phyloP scores from a whole-genome alignment of 1,284 basidiomycete genomes.

The Wallemia ichthyophaga region DNA sequence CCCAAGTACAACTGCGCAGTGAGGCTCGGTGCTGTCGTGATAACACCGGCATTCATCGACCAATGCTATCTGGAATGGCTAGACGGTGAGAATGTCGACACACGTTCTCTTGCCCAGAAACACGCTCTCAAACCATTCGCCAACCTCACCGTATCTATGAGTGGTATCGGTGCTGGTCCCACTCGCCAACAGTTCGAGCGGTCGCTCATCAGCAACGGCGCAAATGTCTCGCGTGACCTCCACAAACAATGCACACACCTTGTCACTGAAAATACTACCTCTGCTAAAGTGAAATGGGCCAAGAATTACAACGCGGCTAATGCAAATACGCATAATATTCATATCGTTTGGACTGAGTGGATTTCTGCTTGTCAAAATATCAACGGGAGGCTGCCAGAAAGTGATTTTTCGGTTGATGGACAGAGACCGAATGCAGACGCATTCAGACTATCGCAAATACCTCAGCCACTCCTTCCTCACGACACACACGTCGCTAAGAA shows the following conservation, averaged over 20 bases:
- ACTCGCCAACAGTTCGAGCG: constrained; percentile 28
- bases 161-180: constrained; percentile 29
- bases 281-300: constrained; percentile 31
- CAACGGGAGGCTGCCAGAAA: constrained; percentile 19
- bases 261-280: constrained; percentile 19
- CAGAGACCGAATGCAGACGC: not conserved
- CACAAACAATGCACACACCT: constrained; percentile 19
- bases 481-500: not conserved
- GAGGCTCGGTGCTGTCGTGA: constrained; percentile 36
- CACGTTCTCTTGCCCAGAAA: constrained; percentile 21
- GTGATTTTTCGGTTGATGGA: not conserved
- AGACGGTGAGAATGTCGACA: constrained; percentile 37
- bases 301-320: constrained; percentile 29
- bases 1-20: constrained; percentile 55
- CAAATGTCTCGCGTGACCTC: constrained; percentile 30
- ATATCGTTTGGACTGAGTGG: constrained; percentile 56
- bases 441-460: not conserved
- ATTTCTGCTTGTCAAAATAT: constrained; percentile 46
- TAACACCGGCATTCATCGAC: constrained; percentile 36
- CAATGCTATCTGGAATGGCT: constrained; percentile 40
- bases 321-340: constrained; percentile 33
- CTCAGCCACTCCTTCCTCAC: no score
- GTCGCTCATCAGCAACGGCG: constrained; percentile 24
- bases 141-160: constrained; percentile 29
- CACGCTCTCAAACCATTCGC: constrained; percentile 36